Evolutionary conservation across 2,329 filamentous ascomycete species (phyloP), one percentile per base, ranked within the genome.

Genomic region (Arthrobotrys sphaeroides): DNA sequence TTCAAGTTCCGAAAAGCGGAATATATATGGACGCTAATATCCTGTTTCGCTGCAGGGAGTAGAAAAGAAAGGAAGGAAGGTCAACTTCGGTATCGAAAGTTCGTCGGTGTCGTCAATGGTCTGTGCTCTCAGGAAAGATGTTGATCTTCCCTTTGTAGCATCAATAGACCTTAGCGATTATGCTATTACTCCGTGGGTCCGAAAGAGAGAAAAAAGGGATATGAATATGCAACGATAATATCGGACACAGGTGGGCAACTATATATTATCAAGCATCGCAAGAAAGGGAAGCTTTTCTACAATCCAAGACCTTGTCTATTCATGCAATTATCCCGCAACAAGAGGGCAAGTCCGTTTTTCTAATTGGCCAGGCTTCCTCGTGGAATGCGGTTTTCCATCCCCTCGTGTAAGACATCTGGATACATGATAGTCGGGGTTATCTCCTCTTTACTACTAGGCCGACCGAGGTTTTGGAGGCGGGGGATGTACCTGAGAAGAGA

Each of bases 61-160:
- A n/a, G n/a, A n/a, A n/a, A n/a, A n/a, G n/a, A n/a, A 38, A 38
- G 31, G 49, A 3, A 55, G 2, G 28, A 24, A 55, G 7, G 18
- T 55, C 47, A n/a, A 20, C 4, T 16, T 5, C 18, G 26, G 9
- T n/a, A 10, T 20, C 9, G 18, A 22, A 47, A 62, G 12, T 22
- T 45, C 3, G 26, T 38, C 18, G 5, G 16, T 12, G 20, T 55
- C 18, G 51, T 22, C 2, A 38, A 31, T 55, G 18, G 31, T 24
- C 18, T 55, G n/a, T 38, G 10, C 28, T 38, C 9, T 13, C 6
- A 22, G 3, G n/a, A 16, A 43, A 61, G 38, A 51, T 51, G 43
- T 26, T 47, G 66, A 61, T 70, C 55, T 61, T 61, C 66, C 53
- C 10, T 43, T 53, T 70, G 33, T 22, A 70, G 53, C 42, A 69